phyloP scores from a whole-genome alignment of 768 basidiomycete species.

The Boletus reticuloceps region DNA sequence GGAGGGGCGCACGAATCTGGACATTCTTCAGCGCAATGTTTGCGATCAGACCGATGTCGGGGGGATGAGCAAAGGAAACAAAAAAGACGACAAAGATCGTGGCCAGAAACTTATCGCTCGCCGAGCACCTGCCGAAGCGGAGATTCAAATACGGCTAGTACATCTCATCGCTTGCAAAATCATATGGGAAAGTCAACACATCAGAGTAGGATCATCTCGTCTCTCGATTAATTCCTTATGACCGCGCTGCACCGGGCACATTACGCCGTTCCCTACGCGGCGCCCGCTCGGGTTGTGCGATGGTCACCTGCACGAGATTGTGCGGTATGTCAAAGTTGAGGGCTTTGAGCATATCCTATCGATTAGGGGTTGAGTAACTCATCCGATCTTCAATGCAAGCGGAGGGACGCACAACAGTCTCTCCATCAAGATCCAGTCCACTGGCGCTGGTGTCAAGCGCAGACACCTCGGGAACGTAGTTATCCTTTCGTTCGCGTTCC shows the following conservation, averaged over 20 bases:
- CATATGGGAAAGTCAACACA: no score
- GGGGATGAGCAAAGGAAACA: neutral
- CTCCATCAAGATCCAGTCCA: constrained; percentile 84
- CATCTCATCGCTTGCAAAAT: no score
- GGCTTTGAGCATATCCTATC: constrained; percentile 78
- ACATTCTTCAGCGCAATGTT: constrained; percentile 47
- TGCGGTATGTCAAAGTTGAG: constrained; percentile 95
- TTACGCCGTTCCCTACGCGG: constrained; percentile 72
- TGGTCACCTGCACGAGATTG: constrained; percentile 62
- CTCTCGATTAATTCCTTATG: constrained; percentile 11
- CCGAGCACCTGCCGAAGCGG: no score
- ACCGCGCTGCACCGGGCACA: constrained; percentile 78
- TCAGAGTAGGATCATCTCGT: no score
- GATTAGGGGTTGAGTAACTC: neutral
- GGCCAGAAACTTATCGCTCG: no score
- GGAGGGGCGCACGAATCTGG: constrained; percentile 80
- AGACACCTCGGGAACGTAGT: constrained; percentile 98
- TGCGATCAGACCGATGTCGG: neutral
- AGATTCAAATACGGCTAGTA: no score
- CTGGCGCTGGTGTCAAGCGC: constrained; percentile 78
- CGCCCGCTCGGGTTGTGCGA: constrained; percentile 65
- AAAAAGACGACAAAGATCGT: no score
- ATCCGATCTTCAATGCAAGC: neutral
- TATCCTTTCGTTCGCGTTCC: constrained; percentile 98
- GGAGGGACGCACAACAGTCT: constrained; percentile 76